Evolutionary conservation across 2,329 filamentous ascomycete genomes (phyloP), one percentile per base, ranked within the genome.

Genomic region (Pseudohalonectria lignicola): DNA sequence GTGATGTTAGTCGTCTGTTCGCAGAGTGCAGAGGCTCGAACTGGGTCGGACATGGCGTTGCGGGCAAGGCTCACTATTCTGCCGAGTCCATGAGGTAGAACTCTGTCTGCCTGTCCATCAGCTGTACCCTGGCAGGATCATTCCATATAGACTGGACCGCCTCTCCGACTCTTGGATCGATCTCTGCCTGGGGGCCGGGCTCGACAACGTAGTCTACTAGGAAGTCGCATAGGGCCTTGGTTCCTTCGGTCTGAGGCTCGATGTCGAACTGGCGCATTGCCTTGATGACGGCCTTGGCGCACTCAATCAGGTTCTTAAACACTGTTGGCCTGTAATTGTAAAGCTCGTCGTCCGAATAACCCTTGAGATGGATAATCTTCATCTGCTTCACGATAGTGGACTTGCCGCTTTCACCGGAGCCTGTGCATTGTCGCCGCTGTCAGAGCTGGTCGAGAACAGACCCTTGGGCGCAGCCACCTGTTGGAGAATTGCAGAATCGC

Each of bases 361-460:
- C 92, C 64, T 95, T 94, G 53, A 96, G 82, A 56, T 98, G 92
- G 55, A 98, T 96, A 52, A 98, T 98, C 66, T 96, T 98, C 92
- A 98, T 98, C 71, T 98, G 92, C 64, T 98, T 98, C 50, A 98
- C 92, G 53, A 98, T 96, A 9, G 92, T 98, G 41, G 92, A 96
- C 65, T 98, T 98, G 49, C 92, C 92, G 62, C 90, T 96, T 67
- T 98, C 92, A 48, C 92, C 92, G 47, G 92, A 96, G 48, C 92
- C 92, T 95, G 58, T 48, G 44, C 29, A 29, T 20, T 29, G 16
- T 12, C 26, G 17, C 7, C 17, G 7, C 17, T 7, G 29, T 15
- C 10, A 37, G 3, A 41, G 23, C 40, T 52, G 50, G 41, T 21
- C 43, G 28, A 7, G 29, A 7, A n/a, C 17, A 39, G 13, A 17